phyloP scores from a whole-genome alignment of 371 early-diverging fungal genomes.

The Entomophthora muscae region DNA sequence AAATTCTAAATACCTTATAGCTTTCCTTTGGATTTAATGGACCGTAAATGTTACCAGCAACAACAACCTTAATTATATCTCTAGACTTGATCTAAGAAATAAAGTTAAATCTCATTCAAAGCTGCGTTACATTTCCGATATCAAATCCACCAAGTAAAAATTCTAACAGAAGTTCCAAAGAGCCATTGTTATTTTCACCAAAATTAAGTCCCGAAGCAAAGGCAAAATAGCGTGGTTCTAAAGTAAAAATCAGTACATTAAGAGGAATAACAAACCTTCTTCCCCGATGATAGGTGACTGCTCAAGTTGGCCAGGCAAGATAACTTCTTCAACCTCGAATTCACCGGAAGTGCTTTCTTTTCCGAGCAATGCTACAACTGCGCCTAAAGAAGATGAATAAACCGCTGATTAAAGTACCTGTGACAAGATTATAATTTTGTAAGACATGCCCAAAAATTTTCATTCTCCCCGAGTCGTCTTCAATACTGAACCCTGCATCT shows the following conservation, averaged over 20 bases:
- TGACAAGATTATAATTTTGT: neutral
- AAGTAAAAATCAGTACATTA: no score
- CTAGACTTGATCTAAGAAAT: conserved; percentile 3
- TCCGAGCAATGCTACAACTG: conserved; percentile 61
- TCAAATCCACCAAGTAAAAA: conserved; percentile 27
- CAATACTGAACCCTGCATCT: conserved; percentile 45
- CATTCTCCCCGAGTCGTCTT: conserved; percentile 86
- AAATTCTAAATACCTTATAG: conserved; percentile 25
- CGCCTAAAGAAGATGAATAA: conserved; percentile 23
- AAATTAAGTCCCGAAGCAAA: neutral
- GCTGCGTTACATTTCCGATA: conserved; percentile 16
- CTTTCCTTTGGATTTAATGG: conserved; percentile 16
- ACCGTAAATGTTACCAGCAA: neutral
- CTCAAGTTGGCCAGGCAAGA: conserved; percentile 43
- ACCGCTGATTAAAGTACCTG: neutral
- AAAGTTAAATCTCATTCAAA: no score
- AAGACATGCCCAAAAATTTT: conserved; percentile 25
- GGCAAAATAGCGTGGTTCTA: neutral
- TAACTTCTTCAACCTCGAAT: conserved; percentile 70
- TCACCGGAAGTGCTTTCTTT: conserved; percentile 42
- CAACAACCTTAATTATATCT: neutral
- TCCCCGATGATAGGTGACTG: conserved; percentile 22
- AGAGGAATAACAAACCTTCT: neutral
- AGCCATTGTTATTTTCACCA: neutral
- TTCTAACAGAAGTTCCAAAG: conserved; percentile 20